phyloP scores from a whole-genome alignment of 2,329 filamentous ascomycete species.

The Lecanicillium sp. region DNA sequence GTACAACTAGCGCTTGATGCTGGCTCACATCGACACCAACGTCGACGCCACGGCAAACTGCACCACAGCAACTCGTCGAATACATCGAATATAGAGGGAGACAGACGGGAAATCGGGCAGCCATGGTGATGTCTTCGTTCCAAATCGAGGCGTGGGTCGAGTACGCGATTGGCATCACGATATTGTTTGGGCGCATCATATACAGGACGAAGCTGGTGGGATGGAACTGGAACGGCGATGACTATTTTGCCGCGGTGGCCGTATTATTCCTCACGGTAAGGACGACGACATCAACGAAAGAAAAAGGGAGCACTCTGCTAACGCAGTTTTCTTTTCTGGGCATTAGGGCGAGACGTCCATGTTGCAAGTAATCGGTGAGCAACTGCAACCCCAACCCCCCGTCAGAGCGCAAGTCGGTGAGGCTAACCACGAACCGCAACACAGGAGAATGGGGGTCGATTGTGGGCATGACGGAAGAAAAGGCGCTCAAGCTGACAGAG shows the following conservation, averaged over 20 bases:
- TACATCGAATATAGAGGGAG: too few species aligned
- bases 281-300: slow-evolving; percentile 18
- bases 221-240: slow-evolving; percentile 36
- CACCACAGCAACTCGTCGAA: too few species aligned
- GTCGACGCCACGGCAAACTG: background rate
- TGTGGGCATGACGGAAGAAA: slow-evolving; percentile 19
- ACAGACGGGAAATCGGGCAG: too few species aligned
- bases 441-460: slow-evolving; percentile 21
- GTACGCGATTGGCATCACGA: slow-evolving; percentile 32
- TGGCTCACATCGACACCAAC: too few species aligned
- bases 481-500: slow-evolving; percentile 15
- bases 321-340: background rate
- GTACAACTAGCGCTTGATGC: too few species aligned
- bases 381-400: background rate
- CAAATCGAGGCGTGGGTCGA: slow-evolving; percentile 39
- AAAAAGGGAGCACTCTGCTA: slow-evolving; percentile 16
- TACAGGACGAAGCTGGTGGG: slow-evolving; percentile 34
- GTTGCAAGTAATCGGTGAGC: slow-evolving; percentile 29
- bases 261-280: slow-evolving; percentile 34
- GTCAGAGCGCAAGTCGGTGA: background rate
- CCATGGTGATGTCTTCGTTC: slow-evolving; percentile 32
- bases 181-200: slow-evolving; percentile 34
- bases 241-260: slow-evolving; percentile 32
- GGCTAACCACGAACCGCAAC: slow-evolving; percentile 14
- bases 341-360: slow-evolving; percentile 18